Evolutionary conservation across 345 rosid species (phyloP).

Genomic region (Zanthoxylum bungeanum): DNA sequence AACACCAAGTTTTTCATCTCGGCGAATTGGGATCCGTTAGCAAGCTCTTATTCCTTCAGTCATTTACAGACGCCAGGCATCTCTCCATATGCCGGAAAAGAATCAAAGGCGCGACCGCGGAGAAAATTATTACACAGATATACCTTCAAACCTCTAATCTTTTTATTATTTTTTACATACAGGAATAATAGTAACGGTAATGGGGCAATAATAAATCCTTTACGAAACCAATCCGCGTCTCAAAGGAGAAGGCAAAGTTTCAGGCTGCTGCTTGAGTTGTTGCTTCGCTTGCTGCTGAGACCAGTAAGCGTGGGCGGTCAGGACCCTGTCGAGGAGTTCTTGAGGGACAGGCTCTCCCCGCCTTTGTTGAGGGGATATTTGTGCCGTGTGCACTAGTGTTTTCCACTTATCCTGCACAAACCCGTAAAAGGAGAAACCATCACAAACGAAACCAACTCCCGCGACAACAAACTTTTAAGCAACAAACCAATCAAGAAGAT

Average conservation of each 20-base stretch:
- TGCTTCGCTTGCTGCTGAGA: slow-evolving; percentile 83
- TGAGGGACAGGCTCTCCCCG: slow-evolving; percentile 99
- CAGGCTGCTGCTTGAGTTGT: slow-evolving; percentile 55
- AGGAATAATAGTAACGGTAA: neutral
- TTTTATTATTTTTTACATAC: slow-evolving; percentile 31
- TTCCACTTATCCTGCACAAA: slow-evolving; percentile 92
- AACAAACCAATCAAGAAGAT: slow-evolving; percentile 7
- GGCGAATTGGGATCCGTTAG: slow-evolving; percentile 16
- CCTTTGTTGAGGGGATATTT: slow-evolving; percentile 97
- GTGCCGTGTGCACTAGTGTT: slow-evolving; percentile 93
- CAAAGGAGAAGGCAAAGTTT: slow-evolving; percentile 57
- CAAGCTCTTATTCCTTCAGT: slow-evolving; percentile 38
- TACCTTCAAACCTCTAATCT: slow-evolving; percentile 13
- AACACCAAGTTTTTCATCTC: neutral
- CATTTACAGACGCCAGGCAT: slow-evolving; percentile 41
- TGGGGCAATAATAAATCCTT: slow-evolving; percentile 13
- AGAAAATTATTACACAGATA: slow-evolving; percentile 24
- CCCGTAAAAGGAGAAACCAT: neutral
- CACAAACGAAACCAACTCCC: slow-evolving; percentile 1
- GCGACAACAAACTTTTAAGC: neutral
- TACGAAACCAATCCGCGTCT: slow-evolving; percentile 14
- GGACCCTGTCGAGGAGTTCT: slow-evolving; percentile 88
- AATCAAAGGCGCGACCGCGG: slow-evolving; percentile 16
- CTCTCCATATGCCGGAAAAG: slow-evolving; percentile 21
- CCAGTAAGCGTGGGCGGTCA: slow-evolving; percentile 91